Conservation (phyloP, 192 early-diverging fungal species). For the Gigaspora rosea region DNA sequence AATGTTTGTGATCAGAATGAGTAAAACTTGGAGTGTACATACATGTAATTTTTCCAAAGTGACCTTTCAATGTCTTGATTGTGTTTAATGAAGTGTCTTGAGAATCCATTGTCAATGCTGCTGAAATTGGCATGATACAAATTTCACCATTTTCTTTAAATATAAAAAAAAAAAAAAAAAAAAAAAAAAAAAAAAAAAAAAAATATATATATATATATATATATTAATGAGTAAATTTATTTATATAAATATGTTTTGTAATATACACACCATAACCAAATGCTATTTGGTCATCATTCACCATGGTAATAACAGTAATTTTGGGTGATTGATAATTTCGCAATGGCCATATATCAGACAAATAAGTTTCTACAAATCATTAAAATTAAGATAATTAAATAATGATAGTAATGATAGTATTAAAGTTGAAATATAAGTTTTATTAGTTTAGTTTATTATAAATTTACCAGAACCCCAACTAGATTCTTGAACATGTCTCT, state of each 20-base stretch:
- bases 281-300: slow-evolving; percentile 62
- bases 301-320: slow-evolving; percentile 51
- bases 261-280: slow-evolving; percentile 60
- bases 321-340: slow-evolving; percentile 17
- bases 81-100: background rate
- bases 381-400: background rate
- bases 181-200: too few relatives aligned
- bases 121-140: slow-evolving; percentile 51
- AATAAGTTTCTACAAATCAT: slow-evolving; percentile 28
- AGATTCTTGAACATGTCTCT: slow-evolving; percentile 3
- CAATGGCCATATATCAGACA: slow-evolving; percentile 43
- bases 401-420: background rate
- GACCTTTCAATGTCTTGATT: slow-evolving; percentile 44
- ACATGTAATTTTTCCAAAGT: slow-evolving; percentile 60
- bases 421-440: background rate
- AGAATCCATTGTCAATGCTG: slow-evolving; percentile 38
- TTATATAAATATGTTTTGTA: background rate
- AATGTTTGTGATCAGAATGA: slow-evolving; percentile 45
- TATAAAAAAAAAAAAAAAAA: too few relatives aligned
- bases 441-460: background rate
- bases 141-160: slow-evolving; percentile 64
- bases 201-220: too few relatives aligned
- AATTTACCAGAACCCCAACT: slow-evolving; percentile 16
- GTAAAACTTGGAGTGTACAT: slow-evolving; percentile 56
- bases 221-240: background rate